Percentiles rank a stretch among this genome's conserved stretches.
Evolutionary conservation across 306 rosid genomes (phyloP).

Genomic region (Geum urbanum): DNA sequence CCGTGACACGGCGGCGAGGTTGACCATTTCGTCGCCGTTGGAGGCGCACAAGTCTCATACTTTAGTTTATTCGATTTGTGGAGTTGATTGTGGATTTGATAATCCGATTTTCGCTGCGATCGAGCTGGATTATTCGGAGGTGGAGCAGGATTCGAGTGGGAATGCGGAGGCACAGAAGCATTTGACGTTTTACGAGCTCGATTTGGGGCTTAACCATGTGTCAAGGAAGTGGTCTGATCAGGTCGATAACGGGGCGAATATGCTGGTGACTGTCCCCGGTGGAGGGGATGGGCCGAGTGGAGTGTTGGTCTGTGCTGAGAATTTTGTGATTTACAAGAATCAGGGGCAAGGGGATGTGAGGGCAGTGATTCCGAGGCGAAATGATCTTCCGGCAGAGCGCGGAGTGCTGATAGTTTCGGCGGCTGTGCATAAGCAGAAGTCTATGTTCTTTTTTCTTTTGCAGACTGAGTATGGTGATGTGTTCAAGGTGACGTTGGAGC

Average conservation of each 20-base stretch:
- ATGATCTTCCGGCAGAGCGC: slow-evolving; percentile 79
- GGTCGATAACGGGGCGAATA: slow-evolving; percentile 89
- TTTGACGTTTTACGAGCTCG: slow-evolving; percentile 88
- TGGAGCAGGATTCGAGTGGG: slow-evolving; percentile 80
- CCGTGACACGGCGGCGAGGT: slow-evolving; percentile 87
- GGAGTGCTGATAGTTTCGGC: slow-evolving; percentile 94
- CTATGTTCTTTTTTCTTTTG: slow-evolving; percentile 81
- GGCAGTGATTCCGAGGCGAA: slow-evolving; percentile 89
- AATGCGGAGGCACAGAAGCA: slow-evolving; percentile 78
- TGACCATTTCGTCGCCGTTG: slow-evolving; percentile 84
- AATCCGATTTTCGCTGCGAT: slow-evolving; percentile 91
- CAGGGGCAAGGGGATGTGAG: slow-evolving; percentile 83
- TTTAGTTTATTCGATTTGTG: slow-evolving; percentile 83
- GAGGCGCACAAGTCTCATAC: slow-evolving; percentile 91
- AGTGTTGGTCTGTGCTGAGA: slow-evolving; percentile 91
- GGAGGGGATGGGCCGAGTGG: slow-evolving; percentile 98
- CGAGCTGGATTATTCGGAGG: slow-evolving; percentile 89
- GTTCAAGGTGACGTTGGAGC: slow-evolving; percentile 81
- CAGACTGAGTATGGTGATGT: slow-evolving; percentile 97
- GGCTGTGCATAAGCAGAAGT: slow-evolving; percentile 74
- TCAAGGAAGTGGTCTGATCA: slow-evolving; percentile 94
- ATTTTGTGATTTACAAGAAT: slow-evolving; percentile 92
- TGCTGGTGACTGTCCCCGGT: slow-evolving; percentile 95
- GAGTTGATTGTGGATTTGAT: slow-evolving; percentile 95
- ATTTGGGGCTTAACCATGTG: slow-evolving; percentile 88